A percentile compares a stretch with the other conserved stretches of the same genome.
phyloP scores from a whole-genome alignment of 2,329 filamentous ascomycete genomes.

The Penicillium sclerotiorum region DNA sequence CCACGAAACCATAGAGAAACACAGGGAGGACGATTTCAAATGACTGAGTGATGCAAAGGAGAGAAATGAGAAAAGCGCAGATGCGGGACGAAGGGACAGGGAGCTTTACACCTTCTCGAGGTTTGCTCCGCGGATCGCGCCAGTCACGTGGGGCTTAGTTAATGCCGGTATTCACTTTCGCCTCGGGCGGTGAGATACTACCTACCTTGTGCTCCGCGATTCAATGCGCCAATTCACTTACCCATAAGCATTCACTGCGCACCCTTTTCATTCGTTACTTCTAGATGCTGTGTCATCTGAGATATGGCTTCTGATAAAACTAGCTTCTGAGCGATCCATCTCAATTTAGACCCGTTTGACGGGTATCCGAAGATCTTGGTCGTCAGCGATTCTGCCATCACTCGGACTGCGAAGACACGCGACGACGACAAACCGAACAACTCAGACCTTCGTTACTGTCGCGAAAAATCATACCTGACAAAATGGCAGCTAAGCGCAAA shows the following conservation, averaged over 20 bases:
- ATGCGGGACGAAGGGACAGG: slow-evolving; percentile 19
- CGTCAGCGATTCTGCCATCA: background rate
- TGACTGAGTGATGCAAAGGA: slow-evolving; percentile 6
- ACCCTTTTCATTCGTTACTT: background rate
- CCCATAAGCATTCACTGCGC: too few species aligned
- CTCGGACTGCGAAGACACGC: background rate
- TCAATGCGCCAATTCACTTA: too few species aligned
- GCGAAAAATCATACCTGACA: slow-evolving; percentile 15
- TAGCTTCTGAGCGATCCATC: background rate
- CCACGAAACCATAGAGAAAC: slow-evolving; percentile 22
- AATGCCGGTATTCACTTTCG: slow-evolving; percentile 2
- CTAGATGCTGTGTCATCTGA: slow-evolving; percentile 1
- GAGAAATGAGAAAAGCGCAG: background rate
- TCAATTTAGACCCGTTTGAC: slow-evolving; percentile 5
- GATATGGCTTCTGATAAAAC: slow-evolving; percentile 5
- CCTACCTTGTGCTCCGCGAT: background rate
- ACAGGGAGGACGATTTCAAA: slow-evolving; percentile 2
- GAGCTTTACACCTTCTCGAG: slow-evolving; percentile 21
- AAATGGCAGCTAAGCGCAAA: slow-evolving; percentile 94
- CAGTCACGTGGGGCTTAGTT: slow-evolving; percentile 26
- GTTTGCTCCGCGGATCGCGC: slow-evolving; percentile 29
- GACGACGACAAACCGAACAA: slow-evolving; percentile 1
- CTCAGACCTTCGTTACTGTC: background rate
- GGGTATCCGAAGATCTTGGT: slow-evolving; percentile 8
- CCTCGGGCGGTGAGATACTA: background rate